Base-by-base conservation (phyloP, 1,284 basidiomycete species). In the Sporisorium graminicola region DNA sequence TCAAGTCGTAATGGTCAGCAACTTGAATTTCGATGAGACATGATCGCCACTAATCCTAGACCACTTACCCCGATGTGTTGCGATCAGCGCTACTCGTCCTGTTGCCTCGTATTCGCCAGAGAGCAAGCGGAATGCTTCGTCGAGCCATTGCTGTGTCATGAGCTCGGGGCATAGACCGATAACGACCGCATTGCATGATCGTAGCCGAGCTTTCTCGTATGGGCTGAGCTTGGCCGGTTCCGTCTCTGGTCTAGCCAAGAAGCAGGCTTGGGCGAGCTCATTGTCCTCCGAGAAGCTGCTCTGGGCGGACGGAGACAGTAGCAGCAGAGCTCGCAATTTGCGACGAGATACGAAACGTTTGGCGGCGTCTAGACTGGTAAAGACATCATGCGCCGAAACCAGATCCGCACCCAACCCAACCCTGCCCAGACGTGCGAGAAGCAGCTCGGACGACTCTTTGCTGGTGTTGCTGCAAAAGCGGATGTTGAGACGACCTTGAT, bases 391-490 rank as follows among this genome's bases (percentile, higher is more conserved):
- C 7, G 58, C 37, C n/a, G 46, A 31, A 0, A 69, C 55, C 16
- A 74, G 50, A 37, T 65, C 62, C 13, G 31, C 42, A 18, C 51
- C 57, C 2, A 74, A 20, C 0, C 66, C 65, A 1, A 67, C 63
- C 6, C 66, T 52, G n/a, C 65, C 58, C 44, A 74, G 33, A 22
- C 61, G 67, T 43, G 62, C 50, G 37, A 69, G 51, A 7, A 66
- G 72, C 13, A 66, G 65, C 4, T 24, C 14, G 14, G 72, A 65
- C 7, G 72, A 74, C 43, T 74, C 66, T 49, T 74, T 74, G 55
- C 65, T 69, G 7, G 72, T 74, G 46, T 74, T 74, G 60, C 72
- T 74, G 42, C 72, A 74, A 26, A 74, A 74, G 1, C 72, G 58
- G 27, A 74, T 26, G 56, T 66, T 70, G 56, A 74, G 22, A 18